Conservation (phyloP, 2,329 filamentous ascomycete species). For the Talaromyces sp. region DNA sequence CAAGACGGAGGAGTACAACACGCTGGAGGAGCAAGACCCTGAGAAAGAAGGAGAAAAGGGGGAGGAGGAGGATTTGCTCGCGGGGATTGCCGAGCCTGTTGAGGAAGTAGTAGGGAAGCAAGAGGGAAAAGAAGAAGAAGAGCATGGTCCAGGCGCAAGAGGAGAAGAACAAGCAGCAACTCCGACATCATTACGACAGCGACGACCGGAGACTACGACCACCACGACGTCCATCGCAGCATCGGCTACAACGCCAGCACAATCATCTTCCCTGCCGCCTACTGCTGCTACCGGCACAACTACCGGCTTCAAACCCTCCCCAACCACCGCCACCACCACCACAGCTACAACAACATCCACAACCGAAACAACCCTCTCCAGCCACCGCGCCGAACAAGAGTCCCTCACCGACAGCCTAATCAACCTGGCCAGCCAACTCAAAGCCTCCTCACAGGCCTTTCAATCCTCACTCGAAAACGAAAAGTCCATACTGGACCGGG, state of each 20-base stretch:
- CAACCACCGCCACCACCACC: background rate
- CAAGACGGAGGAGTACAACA: slow-evolving; percentile 18
- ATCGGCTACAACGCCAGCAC: background rate
- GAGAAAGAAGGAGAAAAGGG: slow-evolving; percentile 15
- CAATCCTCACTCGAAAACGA: slow-evolving; percentile 66
- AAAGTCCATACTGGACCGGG: slow-evolving; percentile 65
- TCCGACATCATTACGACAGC: slow-evolving; percentile 2
- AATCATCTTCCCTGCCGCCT: background rate
- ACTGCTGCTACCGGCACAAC: background rate
- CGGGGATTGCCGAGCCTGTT: background rate
- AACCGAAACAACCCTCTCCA: slow-evolving; percentile 64
- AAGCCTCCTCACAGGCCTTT: slow-evolving; percentile 68
- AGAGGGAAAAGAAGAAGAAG: background rate
- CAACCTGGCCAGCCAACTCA: slow-evolving; percentile 70
- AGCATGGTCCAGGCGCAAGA: background rate
- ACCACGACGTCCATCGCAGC: background rate
- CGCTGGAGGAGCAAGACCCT: slow-evolving; percentile 17
- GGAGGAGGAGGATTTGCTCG: background rate
- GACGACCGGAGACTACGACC: background rate
- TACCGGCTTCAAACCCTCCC: background rate
- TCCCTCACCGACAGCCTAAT: slow-evolving; percentile 75
- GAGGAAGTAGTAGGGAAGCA: background rate
- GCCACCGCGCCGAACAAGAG: slow-evolving; percentile 78
- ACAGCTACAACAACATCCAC: slow-evolving; percentile 6
- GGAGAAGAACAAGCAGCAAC: background rate